phyloP scores from a whole-genome alignment of 352 stramenopile species.

The Phytopythium oedochilum region DNA sequence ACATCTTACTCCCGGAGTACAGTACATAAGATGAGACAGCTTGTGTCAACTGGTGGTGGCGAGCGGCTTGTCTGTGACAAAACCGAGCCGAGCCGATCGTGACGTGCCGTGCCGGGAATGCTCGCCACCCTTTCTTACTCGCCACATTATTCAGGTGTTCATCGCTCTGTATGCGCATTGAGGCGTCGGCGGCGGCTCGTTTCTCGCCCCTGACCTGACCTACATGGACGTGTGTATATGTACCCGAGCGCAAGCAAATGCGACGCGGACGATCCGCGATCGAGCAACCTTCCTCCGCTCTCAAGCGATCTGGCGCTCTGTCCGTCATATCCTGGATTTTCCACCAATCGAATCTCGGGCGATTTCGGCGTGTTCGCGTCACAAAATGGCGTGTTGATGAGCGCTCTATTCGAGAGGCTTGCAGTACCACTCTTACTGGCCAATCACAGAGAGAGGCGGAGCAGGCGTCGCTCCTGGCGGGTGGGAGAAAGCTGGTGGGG shows the following conservation, averaged over 20 bases:
- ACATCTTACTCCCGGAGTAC: no score
- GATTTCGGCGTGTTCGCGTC: background rate
- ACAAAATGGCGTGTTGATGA: conserved; percentile 11
- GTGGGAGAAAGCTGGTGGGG: background rate
- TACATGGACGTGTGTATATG: no score
- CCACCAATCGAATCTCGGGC: conserved; percentile 7
- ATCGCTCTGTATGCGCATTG: no score
- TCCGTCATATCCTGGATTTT: conserved; percentile 3
- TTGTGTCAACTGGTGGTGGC: background rate
- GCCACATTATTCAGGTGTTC: no score
- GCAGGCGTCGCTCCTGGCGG: conserved; percentile 2
- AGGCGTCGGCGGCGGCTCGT: no score
- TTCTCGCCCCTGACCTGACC: background rate
- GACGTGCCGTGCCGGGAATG: no score
- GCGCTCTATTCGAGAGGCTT: conserved; percentile 6
- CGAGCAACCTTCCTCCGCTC: background rate
- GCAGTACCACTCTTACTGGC: conserved; percentile 11
- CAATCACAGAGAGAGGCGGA: conserved; percentile 13
- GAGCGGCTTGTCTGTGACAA: background rate
- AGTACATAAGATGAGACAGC: no score
- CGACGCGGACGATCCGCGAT: conserved; percentile 2
- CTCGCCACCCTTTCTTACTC: no score
- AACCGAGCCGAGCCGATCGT: background rate
- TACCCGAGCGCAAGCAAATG: no score
- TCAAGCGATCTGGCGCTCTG: background rate